phyloP scores from a whole-genome alignment of 1,284 basidiomycete species.

The Jaminaea rosea region DNA sequence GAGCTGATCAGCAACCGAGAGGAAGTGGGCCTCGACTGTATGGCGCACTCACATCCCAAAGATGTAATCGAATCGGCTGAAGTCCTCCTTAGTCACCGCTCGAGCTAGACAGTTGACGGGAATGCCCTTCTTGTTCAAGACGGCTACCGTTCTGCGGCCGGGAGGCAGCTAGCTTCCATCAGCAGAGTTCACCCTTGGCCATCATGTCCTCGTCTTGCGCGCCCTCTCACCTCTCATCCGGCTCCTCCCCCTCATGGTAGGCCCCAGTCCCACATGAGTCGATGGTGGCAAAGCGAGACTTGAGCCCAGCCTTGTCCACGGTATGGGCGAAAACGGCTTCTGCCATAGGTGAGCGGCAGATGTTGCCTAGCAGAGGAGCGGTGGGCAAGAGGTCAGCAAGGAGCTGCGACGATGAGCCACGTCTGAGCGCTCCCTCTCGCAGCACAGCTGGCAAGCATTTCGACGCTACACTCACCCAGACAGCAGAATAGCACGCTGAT shows the following conservation, averaged over 20 bases:
- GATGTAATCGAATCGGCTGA: constrained; percentile 49
- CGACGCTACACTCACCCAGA: constrained; percentile 20
- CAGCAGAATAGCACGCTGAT: constrained; percentile 41
- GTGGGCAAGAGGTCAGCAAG: not conserved
- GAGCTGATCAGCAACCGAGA: too few species aligned
- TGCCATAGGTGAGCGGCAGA: constrained; percentile 14
- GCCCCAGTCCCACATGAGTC: constrained; percentile 38
- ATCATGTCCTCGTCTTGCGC: not conserved
- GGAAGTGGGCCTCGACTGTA: too few species aligned
- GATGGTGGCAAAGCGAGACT: constrained; percentile 25
- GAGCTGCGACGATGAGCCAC: not conserved
- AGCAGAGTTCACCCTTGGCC: not conserved
- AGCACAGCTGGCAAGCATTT: not conserved
- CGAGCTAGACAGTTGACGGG: constrained; percentile 48
- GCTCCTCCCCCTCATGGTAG: constrained; percentile 40
- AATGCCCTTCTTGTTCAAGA: constrained; percentile 48
- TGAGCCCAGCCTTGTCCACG: constrained; percentile 16
- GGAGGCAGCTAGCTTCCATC: too few species aligned
- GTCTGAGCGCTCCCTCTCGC: not conserved
- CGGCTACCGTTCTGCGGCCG: constrained; percentile 48
- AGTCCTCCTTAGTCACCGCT: constrained; percentile 46
- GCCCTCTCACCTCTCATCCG: constrained; percentile 23
- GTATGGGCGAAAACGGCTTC: constrained; percentile 35
- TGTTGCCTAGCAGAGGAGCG: constrained; percentile 5
- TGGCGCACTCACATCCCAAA: constrained; percentile 48